Evolutionary conservation across 2,329 filamentous ascomycete species (phyloP), one percentile per base, ranked within the genome.

Genomic region (Aschersonia sp.): DNA sequence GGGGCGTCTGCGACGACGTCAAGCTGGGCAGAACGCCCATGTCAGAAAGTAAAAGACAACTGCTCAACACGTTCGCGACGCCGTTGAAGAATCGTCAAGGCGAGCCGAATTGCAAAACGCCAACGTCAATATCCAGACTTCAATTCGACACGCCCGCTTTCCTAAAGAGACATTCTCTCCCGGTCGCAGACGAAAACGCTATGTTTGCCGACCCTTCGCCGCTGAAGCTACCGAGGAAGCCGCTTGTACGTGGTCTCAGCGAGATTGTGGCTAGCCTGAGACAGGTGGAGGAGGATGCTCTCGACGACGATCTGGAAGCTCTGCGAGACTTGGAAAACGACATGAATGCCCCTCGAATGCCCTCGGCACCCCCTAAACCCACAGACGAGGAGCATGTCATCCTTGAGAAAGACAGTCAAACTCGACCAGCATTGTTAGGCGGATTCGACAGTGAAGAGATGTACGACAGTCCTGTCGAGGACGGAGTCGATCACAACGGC

Each of bases 291-390:
- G 82, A 87, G 46, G 77, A 85, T 43, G 68, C 69, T 14, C 67
- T 82, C 47, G 84, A 87, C 46, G 85, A 89, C 30, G 84, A 90
- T 35, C 66, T 85, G 51, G 85, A 88, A 6, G 78, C 81, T 2
- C 65, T 90, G 58, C 74, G 75, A n/a, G 85, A 88, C 58, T 67
- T 83, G 56, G 85, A 90, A 60, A 62, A 65, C 31, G 73, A 70
- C 8, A 37, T 12, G 8, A 12, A 37, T 39, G 61, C 57, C n/a
- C 54, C 50, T 47, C 60, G 54, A 29, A 48, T 49, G 30, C 50
- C 56, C 1, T 55, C 41, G 14, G 54, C 56, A 48, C 12, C 35
- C 5, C 1, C 35, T 4, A 37, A 37, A 37, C 12, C 12, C 35
- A 12, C 35, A 37, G 35, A 37, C 35, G 12, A 37, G 12, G 35